Evolutionary conservation across 371 early-diverging fungal species (phyloP).

Genomic region (Globomyces sp.): DNA sequence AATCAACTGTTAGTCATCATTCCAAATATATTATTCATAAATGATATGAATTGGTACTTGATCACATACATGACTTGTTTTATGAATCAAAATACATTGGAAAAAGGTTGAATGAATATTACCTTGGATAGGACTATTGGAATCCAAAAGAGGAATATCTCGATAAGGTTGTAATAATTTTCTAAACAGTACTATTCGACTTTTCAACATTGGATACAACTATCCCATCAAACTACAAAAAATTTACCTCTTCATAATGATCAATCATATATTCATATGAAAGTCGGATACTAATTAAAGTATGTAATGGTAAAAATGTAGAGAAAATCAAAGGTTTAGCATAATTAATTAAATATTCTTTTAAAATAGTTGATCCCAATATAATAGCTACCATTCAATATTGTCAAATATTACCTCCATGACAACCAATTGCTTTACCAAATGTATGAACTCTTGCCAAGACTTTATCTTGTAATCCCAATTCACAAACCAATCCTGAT

Average conservation of each 20-base stretch:
- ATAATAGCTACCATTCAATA: slow-evolving; percentile 57
- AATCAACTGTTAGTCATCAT: too few species aligned
- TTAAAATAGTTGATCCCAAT: slow-evolving; percentile 59
- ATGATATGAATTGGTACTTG: too few species aligned
- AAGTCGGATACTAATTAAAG: slow-evolving; percentile 33
- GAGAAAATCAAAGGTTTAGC: slow-evolving; percentile 80
- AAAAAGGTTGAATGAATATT: background rate
- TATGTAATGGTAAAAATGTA: slow-evolving; percentile 65
- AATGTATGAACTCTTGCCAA: slow-evolving; percentile 82
- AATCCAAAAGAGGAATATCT: slow-evolving; percentile 1
- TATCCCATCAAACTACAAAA: background rate
- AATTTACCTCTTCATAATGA: slow-evolving; percentile 12
- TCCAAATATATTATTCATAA: too few species aligned
- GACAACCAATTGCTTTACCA: slow-evolving; percentile 78
- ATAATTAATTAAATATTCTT: slow-evolving; percentile 75
- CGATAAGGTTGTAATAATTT: background rate
- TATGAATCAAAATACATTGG: background rate
- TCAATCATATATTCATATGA: slow-evolving; percentile 31
- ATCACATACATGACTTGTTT: too few species aligned
- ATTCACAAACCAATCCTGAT: slow-evolving; percentile 62
- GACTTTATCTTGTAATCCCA: slow-evolving; percentile 61
- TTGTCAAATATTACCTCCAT: slow-evolving; percentile 62
- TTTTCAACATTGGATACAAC: slow-evolving; percentile 1
- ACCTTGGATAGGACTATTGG: slow-evolving; percentile 12
- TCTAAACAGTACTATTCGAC: background rate